Conservation (phyloP, 2,329 filamentous ascomycete species). For the Alternaria angustiovoidea region DNA sequence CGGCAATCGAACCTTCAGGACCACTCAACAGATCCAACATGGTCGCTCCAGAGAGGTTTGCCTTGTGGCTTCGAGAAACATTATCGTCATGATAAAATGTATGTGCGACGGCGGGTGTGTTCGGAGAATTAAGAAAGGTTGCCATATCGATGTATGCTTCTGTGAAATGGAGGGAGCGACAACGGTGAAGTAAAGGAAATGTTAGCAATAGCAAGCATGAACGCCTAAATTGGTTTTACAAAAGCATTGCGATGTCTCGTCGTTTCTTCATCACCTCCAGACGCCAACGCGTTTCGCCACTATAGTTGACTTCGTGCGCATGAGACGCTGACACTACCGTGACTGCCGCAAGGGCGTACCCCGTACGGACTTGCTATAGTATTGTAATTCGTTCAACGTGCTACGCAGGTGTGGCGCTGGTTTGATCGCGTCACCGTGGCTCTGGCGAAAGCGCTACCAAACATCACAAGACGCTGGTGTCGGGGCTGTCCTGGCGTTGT, state of each 20-base stretch:
- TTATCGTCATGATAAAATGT: slow-evolving; percentile 17
- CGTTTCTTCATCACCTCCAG: slow-evolving; percentile 3
- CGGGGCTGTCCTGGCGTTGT: slow-evolving; percentile 30
- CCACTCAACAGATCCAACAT: slow-evolving; percentile 27
- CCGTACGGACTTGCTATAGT: slow-evolving; percentile 1
- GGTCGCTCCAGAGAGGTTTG: slow-evolving; percentile 36
- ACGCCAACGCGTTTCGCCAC: slow-evolving; percentile 28
- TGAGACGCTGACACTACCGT: slow-evolving; percentile 11
- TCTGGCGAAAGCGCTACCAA: slow-evolving; percentile 13
- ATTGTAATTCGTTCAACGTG: slow-evolving; percentile 13
- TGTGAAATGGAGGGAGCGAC: background rate
- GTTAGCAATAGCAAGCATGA: background rate
- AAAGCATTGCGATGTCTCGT: slow-evolving; percentile 18
- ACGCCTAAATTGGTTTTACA: slow-evolving; percentile 11
- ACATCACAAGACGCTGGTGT: slow-evolving; percentile 34
- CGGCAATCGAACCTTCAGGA: slow-evolving; percentile 25
- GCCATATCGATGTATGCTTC: slow-evolving; percentile 20
- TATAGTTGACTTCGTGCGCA: slow-evolving; percentile 11
- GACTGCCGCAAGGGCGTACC: slow-evolving; percentile 7
- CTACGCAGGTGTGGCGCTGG: slow-evolving; percentile 2
- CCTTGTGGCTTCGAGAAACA: slow-evolving; percentile 18
- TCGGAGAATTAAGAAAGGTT: slow-evolving; percentile 20
- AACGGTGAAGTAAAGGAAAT: slow-evolving; percentile 7
- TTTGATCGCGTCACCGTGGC: slow-evolving; percentile 8
- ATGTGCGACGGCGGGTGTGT: slow-evolving; percentile 14